Conservation (phyloP, 768 basidiomycete species). For the Termitomyces sp. region DNA sequence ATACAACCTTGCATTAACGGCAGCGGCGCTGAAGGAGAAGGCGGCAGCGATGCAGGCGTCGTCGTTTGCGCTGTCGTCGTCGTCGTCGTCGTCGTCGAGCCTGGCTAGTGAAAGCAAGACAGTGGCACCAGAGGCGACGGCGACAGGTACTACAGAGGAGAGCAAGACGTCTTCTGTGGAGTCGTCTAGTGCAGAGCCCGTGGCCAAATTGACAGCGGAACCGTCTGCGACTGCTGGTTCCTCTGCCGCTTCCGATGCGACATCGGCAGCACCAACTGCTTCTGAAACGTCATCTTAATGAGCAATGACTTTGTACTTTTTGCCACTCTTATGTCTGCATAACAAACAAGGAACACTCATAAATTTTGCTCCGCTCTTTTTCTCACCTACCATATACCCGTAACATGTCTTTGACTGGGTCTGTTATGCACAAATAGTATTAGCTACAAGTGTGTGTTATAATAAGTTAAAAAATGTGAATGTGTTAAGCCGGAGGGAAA, state of each 20-base stretch:
- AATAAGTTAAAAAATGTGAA: not conserved
- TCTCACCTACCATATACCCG: not conserved
- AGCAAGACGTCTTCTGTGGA: not conserved
- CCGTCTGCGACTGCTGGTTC: not conserved
- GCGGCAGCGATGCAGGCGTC: slow-evolving; percentile 14
- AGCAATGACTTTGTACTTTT: not conserved
- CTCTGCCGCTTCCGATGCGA: not conserved
- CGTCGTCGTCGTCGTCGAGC: not conserved
- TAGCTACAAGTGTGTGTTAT: not conserved
- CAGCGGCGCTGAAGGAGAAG: slow-evolving; percentile 17
- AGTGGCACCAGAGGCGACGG: not conserved
- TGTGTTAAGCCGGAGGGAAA: slow-evolving; percentile 80
- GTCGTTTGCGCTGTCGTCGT: not conserved
- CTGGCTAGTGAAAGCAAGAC: not conserved
- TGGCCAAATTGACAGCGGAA: not conserved
- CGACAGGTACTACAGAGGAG: not conserved
- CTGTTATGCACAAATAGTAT: not conserved
- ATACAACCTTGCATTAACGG: slow-evolving; percentile 32
- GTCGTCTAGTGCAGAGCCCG: not conserved
- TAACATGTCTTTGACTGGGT: not conserved
- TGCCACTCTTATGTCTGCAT: not conserved
- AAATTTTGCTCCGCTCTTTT: not conserved
- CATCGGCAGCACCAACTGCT: not conserved
- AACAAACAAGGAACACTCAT: too few relatives aligned
- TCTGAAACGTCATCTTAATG: not conserved